Conservation (phyloP, 1,284 basidiomycete genomes). For the Mycena citricolor region DNA sequence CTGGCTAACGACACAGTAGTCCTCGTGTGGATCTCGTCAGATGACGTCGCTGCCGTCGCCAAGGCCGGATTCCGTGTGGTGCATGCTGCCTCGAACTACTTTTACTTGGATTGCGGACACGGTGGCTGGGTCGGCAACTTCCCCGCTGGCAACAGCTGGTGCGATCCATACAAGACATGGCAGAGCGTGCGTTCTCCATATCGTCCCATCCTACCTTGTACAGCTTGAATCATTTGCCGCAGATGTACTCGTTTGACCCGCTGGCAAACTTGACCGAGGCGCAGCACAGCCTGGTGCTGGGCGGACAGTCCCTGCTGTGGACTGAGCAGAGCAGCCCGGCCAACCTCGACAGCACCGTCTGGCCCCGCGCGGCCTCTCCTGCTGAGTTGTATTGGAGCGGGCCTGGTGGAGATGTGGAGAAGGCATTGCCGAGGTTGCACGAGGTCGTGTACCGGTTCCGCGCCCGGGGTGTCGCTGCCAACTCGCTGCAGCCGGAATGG, state of each 20-base stretch:
- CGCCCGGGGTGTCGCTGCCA: constrained; percentile 64
- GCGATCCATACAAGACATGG: constrained; percentile 22
- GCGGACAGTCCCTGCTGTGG: constrained; percentile 78
- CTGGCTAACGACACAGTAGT: constrained; percentile 70
- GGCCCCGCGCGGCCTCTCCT: constrained; percentile 78
- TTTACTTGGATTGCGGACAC: constrained; percentile 82
- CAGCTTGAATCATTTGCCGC: constrained; percentile 40
- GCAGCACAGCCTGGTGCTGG: constrained; percentile 58
- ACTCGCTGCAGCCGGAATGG: constrained; percentile 78
- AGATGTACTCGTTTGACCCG: constrained; percentile 76
- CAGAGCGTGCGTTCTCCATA: constrained; percentile 12
- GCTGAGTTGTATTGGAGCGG: constrained; percentile 87
- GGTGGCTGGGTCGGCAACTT: constrained; percentile 76
- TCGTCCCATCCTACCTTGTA: not conserved
- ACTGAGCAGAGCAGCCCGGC: constrained; percentile 71
- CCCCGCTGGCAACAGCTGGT: constrained; percentile 37
- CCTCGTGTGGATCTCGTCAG: constrained; percentile 75
- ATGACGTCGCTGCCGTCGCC: constrained; percentile 58
- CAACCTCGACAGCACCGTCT: constrained; percentile 72
- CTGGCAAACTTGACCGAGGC: constrained; percentile 50
- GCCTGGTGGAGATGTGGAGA: constrained; percentile 48
- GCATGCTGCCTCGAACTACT: constrained; percentile 70
- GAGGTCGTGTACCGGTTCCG: constrained; percentile 72
- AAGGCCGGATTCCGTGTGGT: constrained; percentile 61
- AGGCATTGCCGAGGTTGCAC: constrained; percentile 76